Evolutionary conservation across 2,329 filamentous ascomycete genomes (phyloP).

Genomic region (Leptosphaerulina australis): DNA sequence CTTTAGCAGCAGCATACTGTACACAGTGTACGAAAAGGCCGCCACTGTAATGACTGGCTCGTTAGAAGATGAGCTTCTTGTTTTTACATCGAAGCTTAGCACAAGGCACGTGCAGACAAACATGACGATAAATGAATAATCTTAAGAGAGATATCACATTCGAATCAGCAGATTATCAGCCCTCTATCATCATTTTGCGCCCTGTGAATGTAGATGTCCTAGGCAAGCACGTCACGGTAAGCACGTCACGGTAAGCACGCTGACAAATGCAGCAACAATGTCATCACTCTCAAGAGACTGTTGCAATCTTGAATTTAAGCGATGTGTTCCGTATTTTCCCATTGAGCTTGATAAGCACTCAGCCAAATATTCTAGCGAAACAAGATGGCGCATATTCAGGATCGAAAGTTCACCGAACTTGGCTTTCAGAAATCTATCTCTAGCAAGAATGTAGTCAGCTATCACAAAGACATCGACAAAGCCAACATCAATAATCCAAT

Average conservation of each 20-base stretch:
- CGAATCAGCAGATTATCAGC: too few relatives aligned
- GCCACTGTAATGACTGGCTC: slow-evolving; percentile 13
- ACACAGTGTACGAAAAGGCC: slow-evolving; percentile 43
- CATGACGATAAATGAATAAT: slow-evolving; percentile 4
- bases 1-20: slow-evolving; percentile 41
- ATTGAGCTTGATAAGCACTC: too few relatives aligned
- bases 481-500: slow-evolving; percentile 34
- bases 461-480: slow-evolving; percentile 29
- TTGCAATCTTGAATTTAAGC: not conserved
- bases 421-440: not conserved
- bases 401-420: not conserved
- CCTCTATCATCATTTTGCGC: too few relatives aligned
- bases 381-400: slow-evolving; percentile 5
- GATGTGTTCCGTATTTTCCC: too few relatives aligned
- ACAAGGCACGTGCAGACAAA: not conserved
- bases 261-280: not conserved
- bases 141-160: too few relatives aligned
- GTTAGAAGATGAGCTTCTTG: slow-evolving; percentile 7
- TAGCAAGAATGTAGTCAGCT: slow-evolving; percentile 25
- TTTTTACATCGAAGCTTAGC: not conserved
- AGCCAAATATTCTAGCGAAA: too few relatives aligned
- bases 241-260: not conserved
- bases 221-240: too few relatives aligned
- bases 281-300: not conserved
- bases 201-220: too few relatives aligned